These are phyloP conservation scores for Hemisphaericaspora lyxosophila DNA, from an alignment of 1,139 yeast genomes.

Conservation along the genomic window DNA sequence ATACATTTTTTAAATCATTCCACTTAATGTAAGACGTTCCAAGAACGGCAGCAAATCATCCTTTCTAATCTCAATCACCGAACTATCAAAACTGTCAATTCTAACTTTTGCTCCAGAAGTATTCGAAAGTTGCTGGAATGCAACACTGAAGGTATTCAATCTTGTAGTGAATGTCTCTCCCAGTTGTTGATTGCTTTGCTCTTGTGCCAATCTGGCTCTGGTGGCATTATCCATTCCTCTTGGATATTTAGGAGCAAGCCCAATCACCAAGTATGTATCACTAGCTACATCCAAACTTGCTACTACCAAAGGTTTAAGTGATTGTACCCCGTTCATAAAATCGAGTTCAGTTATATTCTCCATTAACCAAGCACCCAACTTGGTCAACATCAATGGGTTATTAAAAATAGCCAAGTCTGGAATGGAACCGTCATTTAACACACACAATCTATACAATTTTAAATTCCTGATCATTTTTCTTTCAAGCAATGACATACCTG, in stretches of 20 bases:
- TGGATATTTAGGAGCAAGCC: slow-evolving; percentile 82
- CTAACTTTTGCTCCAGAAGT: slow-evolving; percentile 85
- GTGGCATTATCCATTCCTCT: slow-evolving; percentile 52
- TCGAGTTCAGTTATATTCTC: slow-evolving; percentile 88
- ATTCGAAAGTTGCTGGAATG: slow-evolving; percentile 82
- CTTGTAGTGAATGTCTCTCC: slow-evolving; percentile 35
- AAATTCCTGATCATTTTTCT: slow-evolving; percentile 77
- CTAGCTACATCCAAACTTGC: slow-evolving; percentile 78
- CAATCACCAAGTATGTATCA: slow-evolving; percentile 85
- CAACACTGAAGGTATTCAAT: slow-evolving; percentile 81
- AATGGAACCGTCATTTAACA: slow-evolving; percentile 74
- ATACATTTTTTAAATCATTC: slow-evolving; percentile 7
- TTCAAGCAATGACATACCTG: slow-evolving; percentile 87
- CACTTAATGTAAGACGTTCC: slow-evolving; percentile 58
- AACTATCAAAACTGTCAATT: slow-evolving; percentile 91
- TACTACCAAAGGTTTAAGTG: slow-evolving; percentile 77
- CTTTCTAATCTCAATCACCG: slow-evolving; percentile 84
- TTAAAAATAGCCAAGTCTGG: slow-evolving; percentile 76
- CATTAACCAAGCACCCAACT: slow-evolving; percentile 86
- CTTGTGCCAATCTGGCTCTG: slow-evolving; percentile 37
- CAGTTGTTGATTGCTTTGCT: slow-evolving; percentile 35
- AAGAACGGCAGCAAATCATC: slow-evolving; percentile 87
- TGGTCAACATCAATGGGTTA: slow-evolving; percentile 81
- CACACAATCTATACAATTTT: slow-evolving; percentile 80
- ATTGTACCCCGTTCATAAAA: slow-evolving; percentile 40